Evolutionary conservation across 2,329 filamentous ascomycete species (phyloP), one percentile per base, ranked within the genome.

Genomic region (Sarocladiaceae sp.): DNA sequence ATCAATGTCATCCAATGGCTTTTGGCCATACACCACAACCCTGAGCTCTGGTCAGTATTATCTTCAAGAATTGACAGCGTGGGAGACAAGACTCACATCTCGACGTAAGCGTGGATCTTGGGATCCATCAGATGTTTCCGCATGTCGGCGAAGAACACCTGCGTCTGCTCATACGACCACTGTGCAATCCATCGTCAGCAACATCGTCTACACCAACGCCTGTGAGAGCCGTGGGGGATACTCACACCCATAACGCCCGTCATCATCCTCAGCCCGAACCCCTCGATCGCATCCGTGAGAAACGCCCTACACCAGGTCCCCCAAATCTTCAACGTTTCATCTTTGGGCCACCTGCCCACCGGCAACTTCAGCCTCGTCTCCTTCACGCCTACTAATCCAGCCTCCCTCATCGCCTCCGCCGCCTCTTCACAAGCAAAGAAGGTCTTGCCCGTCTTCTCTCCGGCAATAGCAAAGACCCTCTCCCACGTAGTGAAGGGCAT

Each of bases 261-360:
- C 34, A 39, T 39, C 34, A 39, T 39, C 34, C 34, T 39, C 34
- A 39, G 21, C 15, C 34, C 34, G 21, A 39, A 39, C 9, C 34
- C 34, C 26, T 39, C 34, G 16, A 39, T 39, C 21, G 34, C 34
- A 39, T 39, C 34, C 3, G 19, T 23, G 20, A 39, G 16, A 21
- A 39, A 39, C 11, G 34, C 34, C n/a, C 34, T 23, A 16, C 34
- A 39, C 34, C 34, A 39, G 15, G 34, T 39, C 10, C 34, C 34
- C 34, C 34, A 39, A 9, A 39, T 39, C 34, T 39, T 39, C 19
- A 39, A 26, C 5, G 34, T 39, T 32, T 34, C 32, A n/a, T 47
- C 43, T 27, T 20, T 45, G n/a, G 46, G 42, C 46, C 46, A 45
- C 19, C 45, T 33, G 6, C 46, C 45, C n/a, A 50, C 23, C 13